phyloP scores from a whole-genome alignment of 352 stramenopile species.

The Elongisporangium prolatum region DNA sequence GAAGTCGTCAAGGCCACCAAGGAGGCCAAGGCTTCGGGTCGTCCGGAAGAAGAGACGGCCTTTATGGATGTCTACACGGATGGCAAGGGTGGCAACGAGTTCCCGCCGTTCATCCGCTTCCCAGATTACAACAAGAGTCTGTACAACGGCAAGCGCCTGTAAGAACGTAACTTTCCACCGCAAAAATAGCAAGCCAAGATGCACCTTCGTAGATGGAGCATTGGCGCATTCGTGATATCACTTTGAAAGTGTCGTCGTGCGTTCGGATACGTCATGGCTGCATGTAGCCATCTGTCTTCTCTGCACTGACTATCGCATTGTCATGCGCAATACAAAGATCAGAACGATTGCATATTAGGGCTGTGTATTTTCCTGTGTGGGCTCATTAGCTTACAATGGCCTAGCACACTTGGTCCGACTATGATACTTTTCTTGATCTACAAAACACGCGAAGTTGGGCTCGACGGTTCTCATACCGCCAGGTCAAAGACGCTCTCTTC shows the following conservation, averaged over 20 bases:
- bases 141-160: constrained; percentile 73
- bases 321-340: background rate
- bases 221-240: background rate
- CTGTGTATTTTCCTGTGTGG: background rate
- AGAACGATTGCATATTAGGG: background rate
- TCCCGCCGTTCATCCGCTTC: constrained; percentile 96
- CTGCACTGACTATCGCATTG: too few species aligned
- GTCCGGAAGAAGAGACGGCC: constrained; percentile 41
- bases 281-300: too few species aligned
- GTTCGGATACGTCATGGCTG: background rate
- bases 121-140: constrained; percentile 95
- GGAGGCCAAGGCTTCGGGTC: constrained; percentile 83
- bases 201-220: background rate
- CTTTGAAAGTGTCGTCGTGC: background rate
- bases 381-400: background rate
- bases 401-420: background rate
- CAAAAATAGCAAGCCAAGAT: background rate
- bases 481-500: background rate
- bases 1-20: constrained; percentile 96
- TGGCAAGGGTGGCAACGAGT: constrained; percentile 87
- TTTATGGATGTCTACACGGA: constrained; percentile 91
- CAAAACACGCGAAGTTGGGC: background rate
- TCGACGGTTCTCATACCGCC: background rate
- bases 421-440: background rate
- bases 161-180: constrained; percentile 2